phyloP scores from a whole-genome alignment of 108 stramenopile genomes.

The Discostella stelligeroides region DNA sequence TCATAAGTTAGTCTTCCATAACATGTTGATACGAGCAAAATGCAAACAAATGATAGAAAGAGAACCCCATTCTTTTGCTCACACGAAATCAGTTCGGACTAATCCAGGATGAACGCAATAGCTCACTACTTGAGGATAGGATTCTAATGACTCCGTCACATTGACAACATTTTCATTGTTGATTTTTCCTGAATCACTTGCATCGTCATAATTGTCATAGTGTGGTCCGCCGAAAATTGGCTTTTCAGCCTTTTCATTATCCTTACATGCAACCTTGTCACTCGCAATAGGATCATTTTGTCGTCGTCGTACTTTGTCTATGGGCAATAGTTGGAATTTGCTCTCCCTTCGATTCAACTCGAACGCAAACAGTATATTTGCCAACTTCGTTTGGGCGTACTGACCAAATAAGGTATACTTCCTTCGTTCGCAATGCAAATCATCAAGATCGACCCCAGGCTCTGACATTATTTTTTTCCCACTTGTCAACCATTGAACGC shows the following conservation, averaged over 20 bases:
- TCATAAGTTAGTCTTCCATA: too few relatives aligned
- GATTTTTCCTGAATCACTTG: too few relatives aligned
- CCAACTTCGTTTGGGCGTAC: conserved; percentile 87
- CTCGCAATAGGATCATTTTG: too few relatives aligned
- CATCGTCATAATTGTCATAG: too few relatives aligned
- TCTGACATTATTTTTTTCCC: conserved; percentile 22
- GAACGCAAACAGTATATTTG: conserved; percentile 82
- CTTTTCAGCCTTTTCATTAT: too few relatives aligned
- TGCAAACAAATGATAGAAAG: too few relatives aligned
- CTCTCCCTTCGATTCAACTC: conserved; percentile 62
- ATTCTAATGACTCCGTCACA: neutral
- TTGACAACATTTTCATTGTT: too few relatives aligned
- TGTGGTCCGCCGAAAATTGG: too few relatives aligned
- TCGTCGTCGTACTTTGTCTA: neutral
- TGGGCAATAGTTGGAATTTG: neutral
- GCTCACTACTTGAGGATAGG: conserved; percentile 27
- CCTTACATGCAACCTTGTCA: too few relatives aligned
- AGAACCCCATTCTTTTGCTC: too few relatives aligned
- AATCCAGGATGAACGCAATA: conserved; percentile 88
- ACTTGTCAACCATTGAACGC: conserved; percentile 46
- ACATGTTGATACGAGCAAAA: too few relatives aligned
- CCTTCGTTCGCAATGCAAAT: conserved; percentile 63
- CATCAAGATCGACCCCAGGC: conserved; percentile 67
- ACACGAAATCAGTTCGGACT: conserved; percentile 86
- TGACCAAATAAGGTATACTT: conserved; percentile 82